Conservation (phyloP, 495 filamentous ascomycete species). For the Aspergillus coremiiformis region DNA sequence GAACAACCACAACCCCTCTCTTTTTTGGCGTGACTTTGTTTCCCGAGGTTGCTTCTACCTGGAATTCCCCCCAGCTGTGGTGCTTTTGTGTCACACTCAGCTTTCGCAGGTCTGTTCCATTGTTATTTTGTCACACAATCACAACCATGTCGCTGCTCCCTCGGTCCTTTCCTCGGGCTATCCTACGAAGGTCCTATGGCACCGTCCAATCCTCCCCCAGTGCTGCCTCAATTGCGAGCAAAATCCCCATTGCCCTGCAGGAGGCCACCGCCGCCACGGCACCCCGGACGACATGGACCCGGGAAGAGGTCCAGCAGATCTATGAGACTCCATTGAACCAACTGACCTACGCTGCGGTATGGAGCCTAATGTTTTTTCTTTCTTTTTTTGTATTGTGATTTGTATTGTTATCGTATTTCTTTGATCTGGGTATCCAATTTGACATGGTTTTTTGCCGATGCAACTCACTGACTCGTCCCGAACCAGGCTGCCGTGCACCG, state of each 20-base stretch:
- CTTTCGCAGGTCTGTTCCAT: too few relatives aligned
- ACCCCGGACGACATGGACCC: slow-evolving; percentile 67
- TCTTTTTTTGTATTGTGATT: too few relatives aligned
- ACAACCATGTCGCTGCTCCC: slow-evolving; percentile 25
- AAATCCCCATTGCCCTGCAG: slow-evolving; percentile 35
- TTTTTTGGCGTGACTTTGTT: too few relatives aligned
- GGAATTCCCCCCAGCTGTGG: too few relatives aligned
- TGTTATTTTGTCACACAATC: too few relatives aligned
- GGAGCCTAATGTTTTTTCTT: slow-evolving; percentile 11
- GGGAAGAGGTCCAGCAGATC: slow-evolving; percentile 65
- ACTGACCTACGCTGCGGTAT: slow-evolving; percentile 64
- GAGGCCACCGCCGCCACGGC: slow-evolving; percentile 49
- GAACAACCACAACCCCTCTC: too few relatives aligned
- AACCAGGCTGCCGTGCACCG: slow-evolving; percentile 63
- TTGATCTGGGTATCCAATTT: too few relatives aligned
- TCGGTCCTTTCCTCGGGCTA: slow-evolving; percentile 24
- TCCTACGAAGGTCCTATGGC: slow-evolving; percentile 33
- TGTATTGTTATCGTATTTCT: too few relatives aligned
- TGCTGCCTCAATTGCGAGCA: slow-evolving; percentile 24
- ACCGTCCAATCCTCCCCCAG: slow-evolving; percentile 37
- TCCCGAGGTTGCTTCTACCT: slow-evolving; percentile 7
- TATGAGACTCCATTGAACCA: slow-evolving; percentile 74
- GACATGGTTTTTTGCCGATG: too few relatives aligned
- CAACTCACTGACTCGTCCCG: neutral
- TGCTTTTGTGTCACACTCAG: neutral